Evolutionary conservation across 2,329 filamentous ascomycete species (phyloP), one percentile per base, ranked within the genome.

Genomic region (Talaromyces sp.): DNA sequence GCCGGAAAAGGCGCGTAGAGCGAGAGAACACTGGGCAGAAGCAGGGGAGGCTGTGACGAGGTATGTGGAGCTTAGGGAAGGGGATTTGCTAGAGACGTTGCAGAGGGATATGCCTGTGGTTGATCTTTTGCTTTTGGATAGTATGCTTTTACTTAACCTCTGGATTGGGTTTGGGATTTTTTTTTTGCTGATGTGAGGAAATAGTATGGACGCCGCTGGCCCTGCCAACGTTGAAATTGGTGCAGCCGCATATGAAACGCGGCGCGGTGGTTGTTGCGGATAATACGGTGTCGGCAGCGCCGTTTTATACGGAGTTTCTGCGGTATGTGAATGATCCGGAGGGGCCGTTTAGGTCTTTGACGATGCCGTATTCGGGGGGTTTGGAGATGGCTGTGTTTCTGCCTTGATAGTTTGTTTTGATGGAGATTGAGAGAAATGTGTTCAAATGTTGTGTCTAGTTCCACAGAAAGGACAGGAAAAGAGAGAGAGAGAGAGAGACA

Each of bases 201-300:
- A 22, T 22, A 86, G 83, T 86, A 58, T 86, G 84, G 83, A 78
- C 82, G 0, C 75, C 79, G 0, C 70, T 86, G 57, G 81, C 82
- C 2, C 72, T 86, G 22, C 83, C 84, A 1, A 78, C 82, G 0
- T 71, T 86, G 17, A 75, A 78, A 60, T 66, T 81, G 0, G 72
- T 85, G 2, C 71, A 79, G 56, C 77, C 80, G 1, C 75, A 71
- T 8, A 66, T 86, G 54, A 76, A 72, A 57, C 66, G 69, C 2
- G 83, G 84, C 0, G 80, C 81, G 0, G 70, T 83, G 9, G 72
- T 85, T 1, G 69, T 85, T 0, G 70, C 73, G 0, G 83, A 86
- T 64, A 85, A 86, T 61, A 78, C 75, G 0, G 70, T 77, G 13
- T 71, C 71, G 1, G 70, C 75, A 0, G 73, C 69, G 0, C 63